Evolutionary conservation across 2,329 filamentous ascomycete genomes (phyloP), one percentile per base, ranked within the genome.

Genomic region (Pseudofabraea citricarpa): DNA sequence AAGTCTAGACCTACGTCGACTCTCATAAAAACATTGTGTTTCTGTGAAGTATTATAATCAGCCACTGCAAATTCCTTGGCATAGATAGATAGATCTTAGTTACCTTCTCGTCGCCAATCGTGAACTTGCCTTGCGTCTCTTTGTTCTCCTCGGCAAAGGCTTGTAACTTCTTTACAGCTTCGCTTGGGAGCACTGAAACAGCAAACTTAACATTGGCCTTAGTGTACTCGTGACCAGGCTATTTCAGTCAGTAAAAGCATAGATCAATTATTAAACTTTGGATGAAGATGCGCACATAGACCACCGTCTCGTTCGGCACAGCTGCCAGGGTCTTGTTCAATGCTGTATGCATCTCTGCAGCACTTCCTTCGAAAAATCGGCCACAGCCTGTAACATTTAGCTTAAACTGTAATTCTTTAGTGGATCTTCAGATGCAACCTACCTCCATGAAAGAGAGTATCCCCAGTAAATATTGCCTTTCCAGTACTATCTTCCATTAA

Each of bases 171-270:
- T 86, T 82, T 50, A 96, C 80, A 1, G 87, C 74, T 38, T 87
- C 82, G 32, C 78, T 85, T 57, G 87, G 81, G 44, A 85, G 70
- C 13, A 97, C 85, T 2, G 83, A 85, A 46, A 85, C 69, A 37
- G 81, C 83, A 61, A 98, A 98, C 63, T 89, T 89, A 58, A 93
- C 89, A 60, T 98, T 98, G 40, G 85, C 78, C 67, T 93, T 95
- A n/a, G 93, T 98, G 69, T 98, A 98, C 65, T 97, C 93, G 59
- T 98, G 93, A 4, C 93, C 93, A 15, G 91, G 90, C 84, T 91
- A 49, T 18, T 45, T 13, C 7, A 50, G 18, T 49, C 26, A 55
- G 33, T 47, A 44, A 44, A 37, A 12, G 36, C 9, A n/a, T 15
- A 12, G 12, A 15, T 6, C 21, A 13, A 20, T 18, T 22, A n/a